A percentile compares a stretch with the other conserved stretches of the same genome.
These are phyloP conservation scores for Penicillium sp. DNA, from an alignment of 2,329 filamentous ascomycete genomes.

Conservation along the genomic window DNA sequence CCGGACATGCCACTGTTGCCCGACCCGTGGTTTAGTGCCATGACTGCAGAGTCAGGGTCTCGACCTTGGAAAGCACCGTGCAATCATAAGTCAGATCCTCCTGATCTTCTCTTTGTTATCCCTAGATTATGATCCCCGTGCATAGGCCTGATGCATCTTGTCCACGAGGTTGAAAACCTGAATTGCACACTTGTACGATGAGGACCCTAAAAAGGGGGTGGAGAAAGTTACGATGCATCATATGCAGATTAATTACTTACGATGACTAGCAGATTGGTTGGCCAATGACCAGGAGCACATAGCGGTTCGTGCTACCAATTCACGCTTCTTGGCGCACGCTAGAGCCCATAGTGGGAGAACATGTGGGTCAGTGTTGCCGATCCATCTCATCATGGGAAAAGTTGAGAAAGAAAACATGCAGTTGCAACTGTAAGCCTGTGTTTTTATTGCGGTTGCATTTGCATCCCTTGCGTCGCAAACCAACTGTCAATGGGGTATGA, in stretches of 20 bases:
- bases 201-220: conserved; percentile 8
- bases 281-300: conserved; percentile 13
- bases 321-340: conserved; percentile 5
- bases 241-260: conserved; percentile 11
- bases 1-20: not conserved
- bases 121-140: not conserved
- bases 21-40: conserved; percentile 13
- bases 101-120: not conserved
- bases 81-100: not conserved
- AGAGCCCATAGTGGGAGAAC: conserved; percentile 22
- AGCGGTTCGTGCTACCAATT: conserved; percentile 19
- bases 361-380: conserved; percentile 21
- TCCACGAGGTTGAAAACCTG: conserved; percentile 4
- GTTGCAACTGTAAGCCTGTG: not conserved
- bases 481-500: not conserved
- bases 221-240: conserved; percentile 11
- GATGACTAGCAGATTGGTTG: conserved; percentile 16
- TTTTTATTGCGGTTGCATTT: not conserved
- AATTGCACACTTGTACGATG: not conserved
- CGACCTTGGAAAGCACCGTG: not conserved
- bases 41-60: not conserved
- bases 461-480: conserved; percentile 5
- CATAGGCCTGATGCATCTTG: not conserved
- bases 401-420: not conserved
- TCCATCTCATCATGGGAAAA: conserved; percentile 5